These are phyloP conservation scores for Phalaenopsis hybrid DNA, from an alignment of 116 monocot genomes.

Conservation along the genomic window DNA sequence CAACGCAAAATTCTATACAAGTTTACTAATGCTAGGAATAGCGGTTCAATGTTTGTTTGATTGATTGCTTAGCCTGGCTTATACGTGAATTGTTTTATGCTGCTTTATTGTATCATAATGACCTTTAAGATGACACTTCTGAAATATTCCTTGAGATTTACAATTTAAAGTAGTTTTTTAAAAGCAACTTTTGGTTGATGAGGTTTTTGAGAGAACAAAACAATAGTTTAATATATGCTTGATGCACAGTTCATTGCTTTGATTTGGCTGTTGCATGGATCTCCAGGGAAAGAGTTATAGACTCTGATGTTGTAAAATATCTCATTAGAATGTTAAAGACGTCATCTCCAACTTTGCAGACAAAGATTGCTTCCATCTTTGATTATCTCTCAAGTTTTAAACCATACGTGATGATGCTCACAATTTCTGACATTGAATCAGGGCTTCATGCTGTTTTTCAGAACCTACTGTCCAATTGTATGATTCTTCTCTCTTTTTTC, in stretches of 20 bases:
- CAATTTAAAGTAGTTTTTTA: too few species aligned
- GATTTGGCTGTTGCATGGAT: background rate
- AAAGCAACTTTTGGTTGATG: too few species aligned
- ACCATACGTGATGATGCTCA: conserved; percentile 23
- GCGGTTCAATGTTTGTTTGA: too few species aligned
- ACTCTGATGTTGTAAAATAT: conserved; percentile 27
- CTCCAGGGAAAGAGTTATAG: conserved; percentile 30
- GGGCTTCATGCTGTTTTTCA: conserved; percentile 43
- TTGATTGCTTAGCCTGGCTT: too few species aligned
- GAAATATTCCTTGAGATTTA: too few species aligned
- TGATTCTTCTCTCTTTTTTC: conserved; percentile 7
- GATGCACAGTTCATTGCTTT: background rate
- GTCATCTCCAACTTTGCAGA: conserved; percentile 45
- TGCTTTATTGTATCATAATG: too few species aligned
- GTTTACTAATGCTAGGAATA: too few species aligned
- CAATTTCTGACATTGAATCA: conserved; percentile 32
- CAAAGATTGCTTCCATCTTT: conserved; percentile 52
- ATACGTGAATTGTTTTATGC: too few species aligned
- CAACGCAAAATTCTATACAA: too few species aligned
- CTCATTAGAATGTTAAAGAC: conserved; percentile 42
- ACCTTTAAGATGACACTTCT: too few species aligned
- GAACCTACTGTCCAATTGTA: conserved; percentile 26
- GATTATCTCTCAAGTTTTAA: conserved; percentile 47
- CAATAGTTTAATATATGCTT: background rate
- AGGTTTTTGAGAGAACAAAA: too few species aligned